These are phyloP conservation scores for Talaromyces adpressus DNA, from an alignment of 495 filamentous ascomycete genomes.

Conservation along the genomic window DNA sequence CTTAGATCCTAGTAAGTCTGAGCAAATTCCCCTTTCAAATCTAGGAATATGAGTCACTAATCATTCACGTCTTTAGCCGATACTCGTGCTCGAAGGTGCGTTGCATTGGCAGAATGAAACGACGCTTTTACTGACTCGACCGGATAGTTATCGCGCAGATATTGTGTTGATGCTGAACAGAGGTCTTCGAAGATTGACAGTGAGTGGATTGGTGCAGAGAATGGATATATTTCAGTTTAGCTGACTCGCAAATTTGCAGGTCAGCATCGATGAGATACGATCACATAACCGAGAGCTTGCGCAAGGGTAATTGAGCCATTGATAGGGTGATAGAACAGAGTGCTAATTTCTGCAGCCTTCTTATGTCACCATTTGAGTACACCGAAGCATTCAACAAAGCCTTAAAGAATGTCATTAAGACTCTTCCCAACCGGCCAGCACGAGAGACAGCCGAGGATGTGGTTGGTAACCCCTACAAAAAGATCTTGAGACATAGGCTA, in stretches of 20 bases:
- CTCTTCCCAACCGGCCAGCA: constrained; percentile 57
- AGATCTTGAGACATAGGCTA: neutral
- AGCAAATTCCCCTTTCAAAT: neutral
- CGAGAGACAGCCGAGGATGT: constrained; percentile 55
- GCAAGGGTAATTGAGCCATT: constrained; percentile 51
- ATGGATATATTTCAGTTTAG: neutral
- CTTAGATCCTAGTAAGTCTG: constrained; percentile 69
- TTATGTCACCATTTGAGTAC: constrained; percentile 83
- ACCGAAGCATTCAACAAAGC: constrained; percentile 81
- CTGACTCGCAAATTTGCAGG: constrained; percentile 29
- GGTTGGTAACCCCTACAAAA: constrained; percentile 26
- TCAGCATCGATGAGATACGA: constrained; percentile 92
- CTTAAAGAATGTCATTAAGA: constrained; percentile 77
- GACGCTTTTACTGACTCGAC: neutral
- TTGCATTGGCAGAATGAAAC: constrained; percentile 3
- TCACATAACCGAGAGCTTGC: constrained; percentile 83
- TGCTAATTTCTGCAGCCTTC: constrained; percentile 40
- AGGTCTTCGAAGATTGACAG: constrained; percentile 62
- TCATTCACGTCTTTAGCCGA: constrained; percentile 26
- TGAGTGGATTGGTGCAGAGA: constrained; percentile 19
- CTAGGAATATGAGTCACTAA: constrained; percentile 15
- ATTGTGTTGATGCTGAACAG: constrained; percentile 92
- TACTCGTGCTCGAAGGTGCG: constrained; percentile 53
- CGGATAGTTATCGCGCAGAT: constrained; percentile 64
- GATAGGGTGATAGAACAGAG: neutral